Conservation (phyloP, 805 yeast genomes). For the Debaryomyces tyrocola region DNA sequence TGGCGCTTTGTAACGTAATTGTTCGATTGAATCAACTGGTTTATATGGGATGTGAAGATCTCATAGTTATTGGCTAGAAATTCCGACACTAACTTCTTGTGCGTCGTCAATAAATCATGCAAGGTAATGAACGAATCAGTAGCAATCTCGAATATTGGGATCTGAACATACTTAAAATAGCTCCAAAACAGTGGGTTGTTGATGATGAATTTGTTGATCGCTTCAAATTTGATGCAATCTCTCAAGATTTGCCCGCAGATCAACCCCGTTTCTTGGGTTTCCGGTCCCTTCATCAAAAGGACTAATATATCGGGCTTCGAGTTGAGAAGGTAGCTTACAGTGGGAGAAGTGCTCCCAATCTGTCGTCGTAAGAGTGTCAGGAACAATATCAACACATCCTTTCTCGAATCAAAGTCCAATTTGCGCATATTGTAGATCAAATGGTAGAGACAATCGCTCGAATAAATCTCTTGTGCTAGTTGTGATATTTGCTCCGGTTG, state of each 20-base stretch:
- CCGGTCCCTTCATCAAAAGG: conserved; percentile 69
- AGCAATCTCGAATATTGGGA: conserved; percentile 81
- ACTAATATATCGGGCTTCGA: conserved; percentile 64
- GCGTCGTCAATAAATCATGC: conserved; percentile 65
- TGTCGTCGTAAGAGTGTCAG: conserved; percentile 76
- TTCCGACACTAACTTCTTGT: conserved; percentile 66
- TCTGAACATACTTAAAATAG: conserved; percentile 73
- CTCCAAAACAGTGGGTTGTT: conserved; percentile 72
- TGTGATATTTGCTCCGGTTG: conserved; percentile 73
- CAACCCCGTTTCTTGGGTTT: conserved; percentile 67
- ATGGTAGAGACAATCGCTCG: conserved; percentile 64
- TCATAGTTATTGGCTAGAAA: conserved; percentile 63
- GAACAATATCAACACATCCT: conserved; percentile 74
- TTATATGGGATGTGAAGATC: conserved; percentile 60
- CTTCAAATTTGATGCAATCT: conserved; percentile 81
- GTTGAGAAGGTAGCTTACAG: conserved; percentile 74
- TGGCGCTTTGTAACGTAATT: conserved; percentile 94
- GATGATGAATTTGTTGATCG: conserved; percentile 59
- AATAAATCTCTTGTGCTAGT: conserved; percentile 77
- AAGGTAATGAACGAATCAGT: conserved; percentile 85
- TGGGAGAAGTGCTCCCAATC: conserved; percentile 74
- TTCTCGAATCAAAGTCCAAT: conserved; percentile 87
- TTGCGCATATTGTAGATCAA: conserved; percentile 59
- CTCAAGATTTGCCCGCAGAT: conserved; percentile 77
- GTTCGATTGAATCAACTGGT: conserved; percentile 67